Evolutionary conservation across 768 basidiomycete species (phyloP).

Genomic region (Wakefieldia striispora): DNA sequence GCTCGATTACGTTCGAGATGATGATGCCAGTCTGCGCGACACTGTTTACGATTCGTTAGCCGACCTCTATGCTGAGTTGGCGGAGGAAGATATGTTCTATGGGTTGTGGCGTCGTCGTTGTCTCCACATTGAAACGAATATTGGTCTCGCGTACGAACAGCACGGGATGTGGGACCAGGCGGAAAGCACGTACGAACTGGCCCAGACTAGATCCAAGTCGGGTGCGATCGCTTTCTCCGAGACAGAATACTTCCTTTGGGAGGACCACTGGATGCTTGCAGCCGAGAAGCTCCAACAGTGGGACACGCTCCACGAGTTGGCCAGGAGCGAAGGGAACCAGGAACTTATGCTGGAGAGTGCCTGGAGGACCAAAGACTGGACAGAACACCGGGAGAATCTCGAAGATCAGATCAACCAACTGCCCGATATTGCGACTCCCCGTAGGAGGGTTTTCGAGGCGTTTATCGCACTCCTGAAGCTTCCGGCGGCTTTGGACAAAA

Average conservation of each 20-base stretch:
- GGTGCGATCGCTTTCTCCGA: constrained; percentile 89
- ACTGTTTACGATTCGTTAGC: constrained; percentile 87
- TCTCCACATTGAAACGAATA: constrained; percentile 87
- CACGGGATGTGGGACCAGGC: constrained; percentile 98
- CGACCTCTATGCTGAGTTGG: constrained; percentile 92
- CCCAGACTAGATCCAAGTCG: constrained; percentile 79
- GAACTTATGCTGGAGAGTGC: constrained; percentile 93
- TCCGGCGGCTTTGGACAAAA: constrained; percentile 79
- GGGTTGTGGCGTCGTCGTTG: constrained; percentile 92
- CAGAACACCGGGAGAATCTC: constrained; percentile 68
- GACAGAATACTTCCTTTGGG: constrained; percentile 96
- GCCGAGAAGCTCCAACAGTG: constrained; percentile 97
- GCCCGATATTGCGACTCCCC: constrained; percentile 86
- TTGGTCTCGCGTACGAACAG: constrained; percentile 87
- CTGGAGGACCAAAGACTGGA: constrained; percentile 94
- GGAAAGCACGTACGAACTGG: constrained; percentile 81
- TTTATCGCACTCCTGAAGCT: constrained; percentile 86
- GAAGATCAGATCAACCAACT: constrained; percentile 80
- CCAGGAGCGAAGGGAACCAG: constrained; percentile 82
- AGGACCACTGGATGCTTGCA: constrained; percentile 97
- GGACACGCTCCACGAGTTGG: constrained; percentile 92
- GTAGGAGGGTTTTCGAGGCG: constrained; percentile 96
- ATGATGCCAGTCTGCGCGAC: constrained; percentile 77
- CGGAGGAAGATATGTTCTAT: constrained; percentile 97
- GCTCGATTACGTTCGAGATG: constrained; percentile 76